phyloP scores from a whole-genome alignment of 2,329 filamentous ascomycete species.

The Talaromyces sp. region DNA sequence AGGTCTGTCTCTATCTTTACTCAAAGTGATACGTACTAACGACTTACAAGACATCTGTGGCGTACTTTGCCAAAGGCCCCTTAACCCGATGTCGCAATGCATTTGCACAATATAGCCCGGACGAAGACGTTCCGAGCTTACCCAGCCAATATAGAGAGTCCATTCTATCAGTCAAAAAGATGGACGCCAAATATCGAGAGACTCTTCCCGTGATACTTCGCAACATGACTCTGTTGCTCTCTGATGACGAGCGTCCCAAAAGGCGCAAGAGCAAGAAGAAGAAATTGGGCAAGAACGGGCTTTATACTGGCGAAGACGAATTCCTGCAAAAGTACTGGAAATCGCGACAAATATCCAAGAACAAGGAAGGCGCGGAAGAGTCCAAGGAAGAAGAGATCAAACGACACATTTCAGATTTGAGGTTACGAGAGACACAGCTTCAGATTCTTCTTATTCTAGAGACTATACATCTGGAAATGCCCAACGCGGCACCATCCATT shows the following conservation, averaged over 20 bases:
- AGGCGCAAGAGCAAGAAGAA: constrained; percentile 38
- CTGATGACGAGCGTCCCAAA: constrained; percentile 35
- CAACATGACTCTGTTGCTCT: constrained; percentile 35
- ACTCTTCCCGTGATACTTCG: constrained; percentile 41
- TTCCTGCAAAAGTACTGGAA: constrained; percentile 48
- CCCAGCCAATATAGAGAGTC: constrained; percentile 41
- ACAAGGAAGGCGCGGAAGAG: constrained; percentile 25
- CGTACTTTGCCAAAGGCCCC: constrained; percentile 52
- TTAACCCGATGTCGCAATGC: constrained; percentile 45
- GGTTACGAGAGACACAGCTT: constrained; percentile 48
- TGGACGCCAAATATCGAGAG: constrained; percentile 48
- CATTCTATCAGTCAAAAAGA: constrained; percentile 45
- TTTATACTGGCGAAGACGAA: constrained; percentile 45
- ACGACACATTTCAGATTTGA: constrained; percentile 42
- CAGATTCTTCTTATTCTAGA: constrained; percentile 51
- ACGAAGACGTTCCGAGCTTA: constrained; percentile 28
- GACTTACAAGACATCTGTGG: constrained; percentile 43
- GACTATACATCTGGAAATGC: constrained; percentile 41
- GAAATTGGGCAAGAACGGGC: constrained; percentile 46
- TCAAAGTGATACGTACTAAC: constrained; percentile 13
- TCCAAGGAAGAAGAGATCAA: constrained; percentile 38
- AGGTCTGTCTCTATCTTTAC: constrained; percentile 27
- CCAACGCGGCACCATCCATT: constrained; percentile 22
- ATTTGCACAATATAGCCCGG: constrained; percentile 31
- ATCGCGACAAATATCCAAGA: constrained; percentile 31